A percentile compares a stretch with the other conserved stretches of the same genome.
Conservation (phyloP, 2,329 filamentous ascomycete species). For the Rhexocercosporidium sp. region DNA sequence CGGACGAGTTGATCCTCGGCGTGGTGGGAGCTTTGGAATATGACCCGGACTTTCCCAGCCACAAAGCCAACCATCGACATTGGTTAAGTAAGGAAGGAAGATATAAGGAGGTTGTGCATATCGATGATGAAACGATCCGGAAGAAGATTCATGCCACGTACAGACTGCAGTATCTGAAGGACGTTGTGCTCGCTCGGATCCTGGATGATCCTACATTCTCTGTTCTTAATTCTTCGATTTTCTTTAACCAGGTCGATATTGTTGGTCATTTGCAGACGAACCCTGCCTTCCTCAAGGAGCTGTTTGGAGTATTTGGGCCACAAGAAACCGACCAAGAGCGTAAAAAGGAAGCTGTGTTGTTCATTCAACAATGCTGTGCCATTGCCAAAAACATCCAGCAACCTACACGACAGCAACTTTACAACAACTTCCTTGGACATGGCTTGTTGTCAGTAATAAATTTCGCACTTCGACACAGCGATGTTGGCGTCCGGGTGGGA, state of each 20-base stretch:
- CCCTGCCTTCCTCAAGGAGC: conserved; percentile 75
- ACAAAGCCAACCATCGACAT: conserved; percentile 96
- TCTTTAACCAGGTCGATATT: conserved; percentile 99
- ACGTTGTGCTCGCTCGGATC: conserved; percentile 95
- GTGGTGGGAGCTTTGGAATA: conserved; percentile 97
- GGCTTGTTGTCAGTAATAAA: conserved; percentile 90
- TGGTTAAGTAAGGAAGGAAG: conserved; percentile 88
- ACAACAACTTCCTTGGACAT: conserved; percentile 86
- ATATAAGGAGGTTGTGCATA: conserved; percentile 95
- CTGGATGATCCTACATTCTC: conserved; percentile 97
- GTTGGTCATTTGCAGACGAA: conserved; percentile 93
- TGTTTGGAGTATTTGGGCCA: conserved; percentile 83
- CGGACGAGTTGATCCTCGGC: conserved; percentile 85
- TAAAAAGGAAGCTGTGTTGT: conserved; percentile 93
- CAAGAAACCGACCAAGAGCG: conserved; percentile 68
- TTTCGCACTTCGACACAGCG: conserved; percentile 84
- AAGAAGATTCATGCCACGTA: conserved; percentile 97
- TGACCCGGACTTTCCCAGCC: conserved; percentile 95
- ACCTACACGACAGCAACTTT: conserved; percentile 78
- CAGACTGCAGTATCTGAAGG: conserved; percentile 93
- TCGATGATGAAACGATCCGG: conserved; percentile 80
- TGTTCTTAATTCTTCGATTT: conserved; percentile 95
- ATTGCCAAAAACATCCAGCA: conserved; percentile 95
- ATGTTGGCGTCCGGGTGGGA: conserved; percentile 85
- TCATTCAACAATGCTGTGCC: conserved; percentile 94